Base-by-base conservation (phyloP, 208 protist species). In the Leishmania braziliensis region DNA sequence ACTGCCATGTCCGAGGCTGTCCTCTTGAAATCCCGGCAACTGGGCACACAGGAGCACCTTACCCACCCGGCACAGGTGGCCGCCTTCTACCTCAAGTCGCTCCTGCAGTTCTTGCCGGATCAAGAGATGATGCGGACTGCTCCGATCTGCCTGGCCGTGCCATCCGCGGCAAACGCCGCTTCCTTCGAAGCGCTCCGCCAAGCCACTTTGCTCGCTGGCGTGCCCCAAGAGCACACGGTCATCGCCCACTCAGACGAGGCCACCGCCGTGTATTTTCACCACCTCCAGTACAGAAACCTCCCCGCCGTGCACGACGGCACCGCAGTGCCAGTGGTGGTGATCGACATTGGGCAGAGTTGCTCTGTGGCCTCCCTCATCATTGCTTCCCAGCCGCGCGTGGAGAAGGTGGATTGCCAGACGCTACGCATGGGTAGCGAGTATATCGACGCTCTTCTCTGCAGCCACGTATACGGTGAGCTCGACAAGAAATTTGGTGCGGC, bases 301-400 rank as follows among this genome's bases (percentile, higher is more conserved):
- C 77, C 81, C n/a, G 70, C 20, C 29, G 65, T 50, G 3, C 82
- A 79, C 26, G 86, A 80, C 68, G 70, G 46, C 10, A 46, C 65
- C 29, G 73, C 89, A n/a, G 58, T 83, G 60, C 77, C 78, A 36
- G 91, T 95, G 51, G 83, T 89, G 56, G 72, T 96, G 29, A 75
- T 96, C 36, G 89, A 95, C 71, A 81, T 96, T 79, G 92, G 92
- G 14, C 83, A 91, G 62, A 87, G 84, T 78, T 89, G 84, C 83
- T 85, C 83, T 74, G 80, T 68, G 53, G 89, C 82, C 16, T 82
- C 76, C 10, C 85, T 90, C 66, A 71, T 90, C 29, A 58, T 82
- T 6, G 82, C 89, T 20, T 89, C 79, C 5, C 69, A 87, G 78
- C 58, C 39, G 71, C 76, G 53, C 20, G 75, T 95, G 29, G 79